phyloP scores from a whole-genome alignment of 2,329 filamentous ascomycete species.

The Blumeria graminis region DNA sequence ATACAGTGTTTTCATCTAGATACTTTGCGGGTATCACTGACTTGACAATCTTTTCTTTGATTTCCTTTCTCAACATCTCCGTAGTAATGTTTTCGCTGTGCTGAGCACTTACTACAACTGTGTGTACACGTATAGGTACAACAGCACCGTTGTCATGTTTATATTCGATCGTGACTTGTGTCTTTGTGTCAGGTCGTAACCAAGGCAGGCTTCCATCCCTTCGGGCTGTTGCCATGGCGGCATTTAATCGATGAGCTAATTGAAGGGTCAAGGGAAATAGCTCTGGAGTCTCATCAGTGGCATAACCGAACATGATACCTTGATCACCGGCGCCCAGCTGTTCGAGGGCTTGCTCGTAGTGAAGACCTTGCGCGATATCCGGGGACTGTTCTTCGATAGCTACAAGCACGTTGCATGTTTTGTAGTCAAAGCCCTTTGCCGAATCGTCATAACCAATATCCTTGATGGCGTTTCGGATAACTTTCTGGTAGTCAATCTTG shows the following conservation, averaged over 20 bases:
- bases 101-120: conserved; percentile 88
- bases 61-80: conserved; percentile 79
- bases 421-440: conserved; percentile 98
- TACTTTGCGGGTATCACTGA: conserved; percentile 79
- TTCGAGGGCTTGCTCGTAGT: conserved; percentile 94
- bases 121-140: conserved; percentile 78
- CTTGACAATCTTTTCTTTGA: conserved; percentile 94
- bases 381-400: conserved; percentile 98
- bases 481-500: conserved; percentile 89
- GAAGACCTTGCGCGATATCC: conserved; percentile 95
- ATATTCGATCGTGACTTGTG: conserved; percentile 97
- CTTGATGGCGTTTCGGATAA: conserved; percentile 86
- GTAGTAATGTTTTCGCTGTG: conserved; percentile 74
- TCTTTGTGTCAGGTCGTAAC: conserved; percentile 98
- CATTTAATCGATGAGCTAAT: conserved; percentile 91
- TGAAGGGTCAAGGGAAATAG: conserved; percentile 83
- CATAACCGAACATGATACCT: conserved; percentile 99
- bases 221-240: conserved; percentile 75
- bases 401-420: conserved; percentile 95
- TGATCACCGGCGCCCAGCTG: conserved; percentile 97
- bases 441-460: conserved; percentile 97
- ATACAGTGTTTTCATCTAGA: conserved; percentile 78
- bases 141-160: conserved; percentile 89
- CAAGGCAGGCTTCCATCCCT: conserved; percentile 72
- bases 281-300: conserved; percentile 96